These are phyloP conservation scores for Tilletia indica DNA, from an alignment of 1,284 basidiomycete species.

Conservation along the genomic window DNA sequence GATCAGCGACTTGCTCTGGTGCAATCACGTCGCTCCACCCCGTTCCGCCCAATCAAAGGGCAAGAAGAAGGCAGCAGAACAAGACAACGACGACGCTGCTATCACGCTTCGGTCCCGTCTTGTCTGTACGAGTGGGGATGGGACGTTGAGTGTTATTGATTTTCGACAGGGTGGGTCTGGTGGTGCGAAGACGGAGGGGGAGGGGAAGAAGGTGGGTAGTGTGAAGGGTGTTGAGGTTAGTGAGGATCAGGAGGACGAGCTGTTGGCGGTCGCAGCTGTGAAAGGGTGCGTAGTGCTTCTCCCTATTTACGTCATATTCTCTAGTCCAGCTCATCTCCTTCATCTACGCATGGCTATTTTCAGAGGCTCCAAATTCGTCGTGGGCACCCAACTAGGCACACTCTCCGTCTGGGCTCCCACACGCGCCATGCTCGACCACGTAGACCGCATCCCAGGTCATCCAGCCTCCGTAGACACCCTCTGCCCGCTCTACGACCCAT, in stretches of 20 bases:
- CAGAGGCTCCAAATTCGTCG: constrained; percentile 75
- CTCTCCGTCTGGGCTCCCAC: constrained; percentile 83
- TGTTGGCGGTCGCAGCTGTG: constrained; percentile 78
- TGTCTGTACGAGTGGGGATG: constrained; percentile 69
- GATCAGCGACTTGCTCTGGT: constrained; percentile 86
- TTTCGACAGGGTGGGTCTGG: constrained; percentile 19
- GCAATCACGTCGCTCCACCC: constrained; percentile 33
- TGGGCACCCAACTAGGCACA: constrained; percentile 88
- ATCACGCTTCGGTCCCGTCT: constrained; percentile 29
- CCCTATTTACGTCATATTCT: background rate
- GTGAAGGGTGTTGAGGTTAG: constrained; percentile 69
- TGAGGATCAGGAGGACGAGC: constrained; percentile 93
- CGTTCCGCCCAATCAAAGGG: constrained; percentile 25
- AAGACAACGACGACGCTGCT: constrained; percentile 8
- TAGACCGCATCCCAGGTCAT: constrained; percentile 86
- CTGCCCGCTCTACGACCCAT: constrained; percentile 64
- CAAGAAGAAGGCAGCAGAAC: constrained; percentile 18
- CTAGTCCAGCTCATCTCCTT: background rate
- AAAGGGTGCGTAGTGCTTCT: constrained; percentile 64
- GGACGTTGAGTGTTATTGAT: constrained; percentile 84
- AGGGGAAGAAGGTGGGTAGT: constrained; percentile 22
- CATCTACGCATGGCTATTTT: background rate
- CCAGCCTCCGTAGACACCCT: constrained; percentile 67
- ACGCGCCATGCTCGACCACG: constrained; percentile 85
- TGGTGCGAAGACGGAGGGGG: background rate